Conservation (phyloP, 257 asterid species). For the Solanum rostratum region DNA sequence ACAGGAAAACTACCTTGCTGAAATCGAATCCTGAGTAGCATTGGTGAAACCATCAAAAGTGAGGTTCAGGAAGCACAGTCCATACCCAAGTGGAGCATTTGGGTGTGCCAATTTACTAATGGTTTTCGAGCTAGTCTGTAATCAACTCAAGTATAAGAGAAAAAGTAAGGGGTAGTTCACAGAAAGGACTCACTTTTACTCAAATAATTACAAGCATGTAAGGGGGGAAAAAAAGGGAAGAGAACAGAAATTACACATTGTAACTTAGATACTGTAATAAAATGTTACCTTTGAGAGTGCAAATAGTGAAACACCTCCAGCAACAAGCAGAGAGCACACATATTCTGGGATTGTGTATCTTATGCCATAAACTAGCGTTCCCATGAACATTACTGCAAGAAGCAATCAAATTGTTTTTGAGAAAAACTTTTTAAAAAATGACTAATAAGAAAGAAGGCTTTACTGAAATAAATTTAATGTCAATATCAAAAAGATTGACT, state of each 20-base stretch:
- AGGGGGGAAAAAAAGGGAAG: not conserved
- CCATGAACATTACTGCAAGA: slow-evolving; percentile 96
- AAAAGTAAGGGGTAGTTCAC: slow-evolving; percentile 2
- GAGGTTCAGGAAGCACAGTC: slow-evolving; percentile 82
- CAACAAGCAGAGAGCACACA: slow-evolving; percentile 83
- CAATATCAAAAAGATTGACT: not conserved
- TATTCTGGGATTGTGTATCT: slow-evolving; percentile 84
- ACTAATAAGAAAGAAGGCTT: not conserved
- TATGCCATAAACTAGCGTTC: slow-evolving; percentile 84
- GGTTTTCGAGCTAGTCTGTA: slow-evolving; percentile 91
- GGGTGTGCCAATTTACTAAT: slow-evolving; percentile 89
- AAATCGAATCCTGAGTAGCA: slow-evolving; percentile 95
- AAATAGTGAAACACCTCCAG: slow-evolving; percentile 91
- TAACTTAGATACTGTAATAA: not conserved
- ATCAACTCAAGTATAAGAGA: not conserved
- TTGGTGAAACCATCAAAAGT: slow-evolving; percentile 98
- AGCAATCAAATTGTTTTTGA: not conserved
- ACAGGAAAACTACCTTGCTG: slow-evolving; percentile 41
- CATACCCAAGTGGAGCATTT: slow-evolving; percentile 89
- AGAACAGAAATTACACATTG: not conserved
- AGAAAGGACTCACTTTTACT: not conserved
- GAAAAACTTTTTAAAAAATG: not conserved
- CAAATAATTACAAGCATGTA: not conserved
- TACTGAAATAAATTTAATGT: not conserved
- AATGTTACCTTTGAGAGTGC: slow-evolving; percentile 77